Evolutionary conservation across 345 rosid genomes (phyloP), one percentile per base, ranked within the genome.

Genomic region (Citrus sp.): DNA sequence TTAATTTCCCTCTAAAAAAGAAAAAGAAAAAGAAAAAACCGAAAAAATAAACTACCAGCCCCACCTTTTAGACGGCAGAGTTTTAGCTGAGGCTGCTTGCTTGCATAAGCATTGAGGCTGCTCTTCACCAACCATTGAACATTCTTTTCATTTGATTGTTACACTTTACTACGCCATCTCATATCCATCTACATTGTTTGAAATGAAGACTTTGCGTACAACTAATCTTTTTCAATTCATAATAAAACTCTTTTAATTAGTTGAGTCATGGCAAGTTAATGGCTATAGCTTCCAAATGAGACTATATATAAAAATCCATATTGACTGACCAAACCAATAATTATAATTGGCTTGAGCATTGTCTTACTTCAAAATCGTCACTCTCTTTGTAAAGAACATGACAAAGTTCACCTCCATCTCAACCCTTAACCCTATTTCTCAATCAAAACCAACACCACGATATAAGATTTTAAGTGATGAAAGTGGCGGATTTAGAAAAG

Each of bases 51-150:
- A 55, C 76, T 4, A 81, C 83, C 82, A 82, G 79, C 81, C 82
- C 81, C 71, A 19, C 40, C 16, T 19, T 13, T 0, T 28, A 13
- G 35, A 19, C 10, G 0, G 32, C 4, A 10, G 35, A 51, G 13
- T 19, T 5, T 61, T 2, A 7, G 4, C 13, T 7, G 34, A 69
- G 55, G 79, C 37, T 25, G 81, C 12, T 54, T 18, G 70, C 30
- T 30, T 22, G 8, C 27, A 55, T 3, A 7, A 19, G 7, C 67
- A 21, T 19, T 2, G 8, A 30, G 74, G 38, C 42, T 56, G 25
- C 75, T 54, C 10, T 38, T 54, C 85, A 82, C 88, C 88, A 80
- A 82, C 79, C 80, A 22, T 18, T 4, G 22, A 54, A 54, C 22
- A 4, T 54, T 18, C 19, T 54, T 54, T 18, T 0, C 22, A 54